A percentile compares a stretch with the other conserved stretches of the same genome.
Conservation (phyloP, 2,329 filamentous ascomycete species). For the Didymellaceae sp. region DNA sequence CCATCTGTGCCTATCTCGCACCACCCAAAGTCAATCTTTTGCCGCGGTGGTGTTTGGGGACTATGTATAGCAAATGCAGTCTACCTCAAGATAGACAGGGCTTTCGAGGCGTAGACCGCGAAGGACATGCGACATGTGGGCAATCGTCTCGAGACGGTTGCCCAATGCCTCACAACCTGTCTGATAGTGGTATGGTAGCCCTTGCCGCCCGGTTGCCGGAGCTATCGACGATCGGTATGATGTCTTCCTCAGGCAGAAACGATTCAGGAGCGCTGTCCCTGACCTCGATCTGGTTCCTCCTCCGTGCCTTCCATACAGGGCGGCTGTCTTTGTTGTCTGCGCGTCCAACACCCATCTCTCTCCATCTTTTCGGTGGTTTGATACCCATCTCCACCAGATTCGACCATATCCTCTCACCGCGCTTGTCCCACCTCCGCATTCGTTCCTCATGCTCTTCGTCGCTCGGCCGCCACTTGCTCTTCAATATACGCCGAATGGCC, state of each 20-base stretch:
- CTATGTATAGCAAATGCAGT: too few species aligned
- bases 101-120: too few species aligned
- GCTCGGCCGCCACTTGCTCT: conserved; percentile 73
- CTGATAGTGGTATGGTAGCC: conserved; percentile 10
- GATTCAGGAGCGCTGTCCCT: conserved; percentile 32
- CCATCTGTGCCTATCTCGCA: too few species aligned
- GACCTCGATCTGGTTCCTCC: conserved; percentile 38
- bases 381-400: conserved; percentile 59
- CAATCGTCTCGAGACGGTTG: neutral
- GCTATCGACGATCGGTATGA: conserved; percentile 41
- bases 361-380: conserved; percentile 62
- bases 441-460: conserved; percentile 54
- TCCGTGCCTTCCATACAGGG: conserved; percentile 44
- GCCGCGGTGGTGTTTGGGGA: too few species aligned
- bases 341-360: conserved; percentile 53
- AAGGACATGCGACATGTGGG: too few species aligned
- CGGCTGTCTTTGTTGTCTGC: conserved; percentile 30
- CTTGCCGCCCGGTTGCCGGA: conserved; percentile 14
- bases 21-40: too few species aligned
- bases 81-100: too few species aligned
- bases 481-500: conserved; percentile 84
- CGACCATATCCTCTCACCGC: conserved; percentile 58
- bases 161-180: conserved; percentile 9
- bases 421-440: conserved; percentile 54
- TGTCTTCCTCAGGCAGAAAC: conserved; percentile 30